Conservation (phyloP, 805 yeast genomes). For the Candida chilensis region DNA sequence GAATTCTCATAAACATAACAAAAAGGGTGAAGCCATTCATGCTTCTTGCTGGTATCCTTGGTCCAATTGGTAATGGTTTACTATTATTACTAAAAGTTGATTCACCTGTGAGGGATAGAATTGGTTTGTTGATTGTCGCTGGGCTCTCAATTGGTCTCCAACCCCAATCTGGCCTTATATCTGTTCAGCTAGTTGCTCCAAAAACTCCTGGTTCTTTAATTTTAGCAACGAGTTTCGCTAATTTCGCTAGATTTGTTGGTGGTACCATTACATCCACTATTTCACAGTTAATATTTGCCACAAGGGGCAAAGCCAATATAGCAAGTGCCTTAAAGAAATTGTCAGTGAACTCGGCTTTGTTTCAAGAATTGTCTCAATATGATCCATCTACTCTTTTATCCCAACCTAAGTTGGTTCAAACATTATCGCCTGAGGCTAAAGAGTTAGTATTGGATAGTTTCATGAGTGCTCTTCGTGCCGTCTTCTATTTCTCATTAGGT, state of each 20-base stretch:
- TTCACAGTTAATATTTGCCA: slow-evolving; percentile 30
- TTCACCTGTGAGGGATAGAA: slow-evolving; percentile 21
- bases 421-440: no score
- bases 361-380: slow-evolving; percentile 14
- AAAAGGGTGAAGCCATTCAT: slow-evolving; percentile 31
- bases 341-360: slow-evolving; percentile 4
- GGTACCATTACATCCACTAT: slow-evolving; percentile 34
- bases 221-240: slow-evolving; percentile 33
- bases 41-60: slow-evolving; percentile 20
- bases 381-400: slow-evolving; percentile 14
- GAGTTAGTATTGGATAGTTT: no score
- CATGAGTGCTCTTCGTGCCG: slow-evolving; percentile 27
- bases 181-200: slow-evolving; percentile 42
- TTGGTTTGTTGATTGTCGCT: slow-evolving; percentile 34
- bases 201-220: slow-evolving; percentile 40
- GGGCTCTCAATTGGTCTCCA: slow-evolving; percentile 41
- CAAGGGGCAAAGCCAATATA: slow-evolving; percentile 7
- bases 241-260: slow-evolving; percentile 34
- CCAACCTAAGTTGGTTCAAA: slow-evolving; percentile 11
- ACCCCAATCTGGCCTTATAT: slow-evolving; percentile 34
- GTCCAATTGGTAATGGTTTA: slow-evolving; percentile 35
- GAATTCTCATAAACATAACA: slow-evolving; percentile 24
- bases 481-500: slow-evolving; percentile 29
- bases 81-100: slow-evolving; percentile 27
- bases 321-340: slow-evolving; percentile 5